A percentile compares a stretch with the other conserved stretches of the same genome.
Evolutionary conservation across 1,284 basidiomycete genomes (phyloP).

Genomic region (Coniferiporia weirii): DNA sequence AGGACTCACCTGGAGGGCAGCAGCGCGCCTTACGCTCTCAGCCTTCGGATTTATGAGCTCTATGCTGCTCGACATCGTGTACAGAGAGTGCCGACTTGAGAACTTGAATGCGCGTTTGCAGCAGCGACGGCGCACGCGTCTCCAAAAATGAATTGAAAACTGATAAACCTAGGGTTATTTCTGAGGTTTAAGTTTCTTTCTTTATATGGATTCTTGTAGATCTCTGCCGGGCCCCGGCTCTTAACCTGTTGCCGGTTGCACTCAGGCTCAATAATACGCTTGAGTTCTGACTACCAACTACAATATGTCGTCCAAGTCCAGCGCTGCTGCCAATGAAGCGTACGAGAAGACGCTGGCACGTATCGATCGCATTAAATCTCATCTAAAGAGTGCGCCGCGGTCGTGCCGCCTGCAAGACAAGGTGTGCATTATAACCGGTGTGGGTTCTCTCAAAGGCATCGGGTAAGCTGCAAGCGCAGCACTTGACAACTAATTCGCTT

Average conservation of each 20-base stretch:
- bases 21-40: constrained; percentile 89
- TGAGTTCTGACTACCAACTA: not conserved
- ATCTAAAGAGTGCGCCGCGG: constrained; percentile 55
- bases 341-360: constrained; percentile 56
- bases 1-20: constrained; percentile 82
- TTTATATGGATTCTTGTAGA: not conserved
- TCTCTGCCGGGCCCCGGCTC: too few species aligned
- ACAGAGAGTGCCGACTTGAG: not conserved
- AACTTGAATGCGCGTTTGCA: not conserved
- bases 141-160: not conserved
- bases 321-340: constrained; percentile 31
- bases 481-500: not conserved
- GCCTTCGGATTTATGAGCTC: constrained; percentile 95
- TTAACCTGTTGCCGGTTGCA: not conserved
- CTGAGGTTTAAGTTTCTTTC: not conserved
- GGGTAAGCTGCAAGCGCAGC: constrained; percentile 46
- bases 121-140: constrained; percentile 1
- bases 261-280: not conserved
- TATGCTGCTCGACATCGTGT: constrained; percentile 71
- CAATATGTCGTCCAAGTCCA: constrained; percentile 4
- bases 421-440: constrained; percentile 89
- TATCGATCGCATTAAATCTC: constrained; percentile 65
- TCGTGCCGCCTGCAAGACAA: constrained; percentile 65
- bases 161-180: not conserved
- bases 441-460: constrained; percentile 78